These are phyloP conservation scores for Calonectria montana DNA, from an alignment of 2,329 filamentous ascomycete genomes.

Conservation along the genomic window DNA sequence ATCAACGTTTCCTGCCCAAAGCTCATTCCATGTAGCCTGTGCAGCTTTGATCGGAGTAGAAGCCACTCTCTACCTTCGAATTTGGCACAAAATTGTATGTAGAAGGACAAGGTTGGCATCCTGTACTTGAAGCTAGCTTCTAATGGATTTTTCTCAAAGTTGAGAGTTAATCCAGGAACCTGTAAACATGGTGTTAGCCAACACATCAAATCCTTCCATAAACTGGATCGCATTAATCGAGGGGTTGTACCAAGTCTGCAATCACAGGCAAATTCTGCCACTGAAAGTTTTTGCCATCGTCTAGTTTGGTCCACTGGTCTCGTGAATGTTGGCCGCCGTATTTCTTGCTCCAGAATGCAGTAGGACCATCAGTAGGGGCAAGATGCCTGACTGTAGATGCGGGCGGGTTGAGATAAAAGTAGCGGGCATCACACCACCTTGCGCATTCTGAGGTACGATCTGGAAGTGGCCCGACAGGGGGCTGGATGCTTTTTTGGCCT, in stretches of 20 bases:
- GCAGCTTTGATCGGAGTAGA: not conserved
- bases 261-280: not conserved
- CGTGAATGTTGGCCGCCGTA: not conserved
- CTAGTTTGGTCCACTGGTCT: not conserved
- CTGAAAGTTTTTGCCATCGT: not conserved
- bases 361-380: not conserved
- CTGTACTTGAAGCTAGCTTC: not conserved
- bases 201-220: not conserved
- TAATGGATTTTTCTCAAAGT: not conserved
- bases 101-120: not conserved
- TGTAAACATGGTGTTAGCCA: not conserved
- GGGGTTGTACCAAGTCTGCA: not conserved
- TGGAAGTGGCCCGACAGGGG: not conserved
- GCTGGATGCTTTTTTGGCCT: not conserved
- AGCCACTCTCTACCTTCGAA: not conserved
- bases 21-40: not conserved
- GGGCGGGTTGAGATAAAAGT: not conserved
- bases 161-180: not conserved
- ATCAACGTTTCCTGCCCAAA: not conserved
- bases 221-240: too few relatives aligned
- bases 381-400: not conserved
- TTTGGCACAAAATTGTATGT: not conserved
- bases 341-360: not conserved
- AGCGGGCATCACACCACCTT: not conserved
- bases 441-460: not conserved